Base-by-base conservation (phyloP, 768 basidiomycete species). In the Trametes cubensis region DNA sequence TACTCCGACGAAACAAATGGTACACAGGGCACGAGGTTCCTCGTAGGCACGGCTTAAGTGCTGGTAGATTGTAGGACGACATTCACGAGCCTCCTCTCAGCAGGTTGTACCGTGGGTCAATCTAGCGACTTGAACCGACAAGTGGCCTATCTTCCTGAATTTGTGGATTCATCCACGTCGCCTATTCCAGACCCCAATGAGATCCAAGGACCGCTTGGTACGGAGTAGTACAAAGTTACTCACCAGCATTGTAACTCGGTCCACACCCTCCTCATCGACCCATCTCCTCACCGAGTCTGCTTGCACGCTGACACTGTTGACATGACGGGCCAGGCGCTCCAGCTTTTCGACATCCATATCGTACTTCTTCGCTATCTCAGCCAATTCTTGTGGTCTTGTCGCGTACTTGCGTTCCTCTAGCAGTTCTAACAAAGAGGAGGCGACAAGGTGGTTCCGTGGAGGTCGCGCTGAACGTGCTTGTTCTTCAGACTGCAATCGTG, bases 291-390 rank as follows among this genome's bases (percentile, higher is more conserved):
- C 76, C 13, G 80, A 79, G 2, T 73, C 76, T 55, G 77, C 75
- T 49, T 81, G 79, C 6, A 89, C 76, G 70, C 85, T 89, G 15
- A 90, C 88, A 49, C 81, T 85, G 67, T 78, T 90, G 69, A 93
- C 81, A 70, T 80, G 79, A 58, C 77, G 76, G 28, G 82, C 77
- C 20, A 94, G 67, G 20, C 72, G 77, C 51, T 83, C 79, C 38
- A 93, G 64, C 61, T 78, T 81, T 21, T 72, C 74, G 0, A 76
- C 64, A 56, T 89, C 87, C 26, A 94, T 70, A 6, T 75, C 81
- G 69, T 86, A 86, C 68, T 78, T 78, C 52, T 73, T 68, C 40
- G 85, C 83, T 7, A 92, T 74, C n/a, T 71, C 66, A 23, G 79
- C 77, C 4, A 89, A 70, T 34, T 85, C 83, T 17, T 69, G 68